Base-by-base conservation (phyloP, 306 rosid genomes). In the Calophaca sinica region DNA sequence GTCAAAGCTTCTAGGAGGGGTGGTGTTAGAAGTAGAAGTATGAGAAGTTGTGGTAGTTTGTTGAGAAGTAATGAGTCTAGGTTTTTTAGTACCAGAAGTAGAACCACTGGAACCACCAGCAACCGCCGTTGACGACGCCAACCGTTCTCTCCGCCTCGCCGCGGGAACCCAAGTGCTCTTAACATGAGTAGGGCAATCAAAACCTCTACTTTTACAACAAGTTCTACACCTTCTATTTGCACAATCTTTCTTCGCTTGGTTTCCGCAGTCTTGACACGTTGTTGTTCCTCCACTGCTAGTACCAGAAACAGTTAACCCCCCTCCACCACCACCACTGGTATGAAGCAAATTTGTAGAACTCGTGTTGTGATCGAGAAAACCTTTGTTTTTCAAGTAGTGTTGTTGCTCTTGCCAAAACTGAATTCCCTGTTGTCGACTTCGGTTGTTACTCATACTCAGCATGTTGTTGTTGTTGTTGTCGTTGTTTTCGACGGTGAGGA, bases 81-180 rank as follows among this genome's bases (percentile, higher is more conserved):
- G 96, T 80, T 94, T 94, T 81, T 94, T 94, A 0, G 94, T 70
- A 7, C 85, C 92, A 0, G 97, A 91, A 8, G 94, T 83, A 0
- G 98, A 87, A 1, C 86, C 97, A 7, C 86, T 88, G 2, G 97
- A 91, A 0, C 92, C 96, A 0, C 81, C 94, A 1, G 70, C 87
- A 3, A 71, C 89, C 0, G 35, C 73, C 0, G 75, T 82, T 0
- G 63, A 45, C 81, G 98, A 8, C 2, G 70, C 38, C 14, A 64
- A 51, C 45, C 98, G 90, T 74, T 94, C 98, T 10, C 97, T 82
- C 62, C 98, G 87, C 5, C 98, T 90, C 3, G 96, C 82, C 0
- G 97, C 97, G 0, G 98, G 94, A 0, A 91, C 98, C 98, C 98
- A 94, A 35, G 98, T 91, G 82, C 98, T 94, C 81, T 94, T 91